These are phyloP conservation scores for Pseudophaeomoniella oleicola DNA, from an alignment of 2,329 filamentous ascomycete genomes.

Conservation along the genomic window DNA sequence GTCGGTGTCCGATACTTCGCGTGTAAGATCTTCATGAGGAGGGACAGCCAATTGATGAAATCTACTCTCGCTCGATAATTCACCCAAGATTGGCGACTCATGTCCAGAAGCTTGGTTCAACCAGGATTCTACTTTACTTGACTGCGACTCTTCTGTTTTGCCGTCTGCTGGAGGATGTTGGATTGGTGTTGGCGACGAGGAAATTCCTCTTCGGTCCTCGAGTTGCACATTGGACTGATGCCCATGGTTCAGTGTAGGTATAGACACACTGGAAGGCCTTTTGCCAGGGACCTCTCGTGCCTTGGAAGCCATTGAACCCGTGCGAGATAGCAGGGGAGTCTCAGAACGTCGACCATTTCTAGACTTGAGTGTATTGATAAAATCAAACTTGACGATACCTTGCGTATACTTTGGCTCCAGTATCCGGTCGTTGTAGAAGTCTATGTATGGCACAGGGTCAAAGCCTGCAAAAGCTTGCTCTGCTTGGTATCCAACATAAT, in stretches of 20 bases:
- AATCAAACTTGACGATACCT: slow-evolving; percentile 6
- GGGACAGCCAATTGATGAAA: no score
- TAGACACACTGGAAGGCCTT: no score
- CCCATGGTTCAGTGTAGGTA: no score
- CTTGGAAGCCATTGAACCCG: slow-evolving; percentile 1
- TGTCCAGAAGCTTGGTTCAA: neutral
- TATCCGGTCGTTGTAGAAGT: slow-evolving; percentile 21
- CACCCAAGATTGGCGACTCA: neutral
- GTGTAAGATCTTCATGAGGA: no score
- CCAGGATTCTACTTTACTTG: neutral
- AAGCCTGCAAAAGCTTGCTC: slow-evolving; percentile 12
- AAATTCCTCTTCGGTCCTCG: no score
- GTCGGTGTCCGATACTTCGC: no score
- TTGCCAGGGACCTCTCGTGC: no score
- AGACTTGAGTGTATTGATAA: slow-evolving; percentile 2
- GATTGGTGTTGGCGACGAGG: slow-evolving; percentile 1
- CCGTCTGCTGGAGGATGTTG: neutral
- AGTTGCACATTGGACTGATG: no score
- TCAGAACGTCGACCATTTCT: slow-evolving; percentile 17
- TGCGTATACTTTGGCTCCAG: slow-evolving; percentile 16
- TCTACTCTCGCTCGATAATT: no score
- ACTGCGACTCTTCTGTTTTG: neutral
- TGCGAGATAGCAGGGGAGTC: slow-evolving; percentile 12
- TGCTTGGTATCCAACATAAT: slow-evolving; percentile 21
- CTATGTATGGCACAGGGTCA: slow-evolving; percentile 19